Base-by-base conservation (phyloP, 805 yeast species). In the Ogataea angusta region DNA sequence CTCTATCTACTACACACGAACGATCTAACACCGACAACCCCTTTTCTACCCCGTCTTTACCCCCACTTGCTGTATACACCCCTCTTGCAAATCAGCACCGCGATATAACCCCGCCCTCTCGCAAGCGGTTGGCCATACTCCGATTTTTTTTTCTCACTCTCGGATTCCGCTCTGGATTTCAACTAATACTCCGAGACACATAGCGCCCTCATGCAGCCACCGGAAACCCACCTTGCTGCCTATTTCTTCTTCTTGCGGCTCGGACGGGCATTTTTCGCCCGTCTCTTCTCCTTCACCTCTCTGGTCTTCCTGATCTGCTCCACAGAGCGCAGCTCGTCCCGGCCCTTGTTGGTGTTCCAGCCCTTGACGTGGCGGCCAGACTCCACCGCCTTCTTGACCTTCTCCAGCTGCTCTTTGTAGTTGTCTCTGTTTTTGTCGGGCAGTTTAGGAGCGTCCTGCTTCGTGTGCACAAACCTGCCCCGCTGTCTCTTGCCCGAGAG, bases 351-450 rank as follows among this genome's bases (percentile, higher is more conserved):
- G 42, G 76, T 75, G 51, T 60, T 70, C 56, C 57, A 63, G 8
- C 93, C 95, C 67, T 82, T 86, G 39, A 88, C 86, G 7, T 62
- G 59, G 22, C 76, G 60, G 34, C 97, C 97, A 35, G 78, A 68
- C 8, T 82, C 95, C 43, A 81, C 56, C 3, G 98, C 98, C 52
- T 77, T 78, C 38, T 76, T 78, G 35, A 86, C 91, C 66, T 85
- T 82, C 69, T 80, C 80, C 76, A 85, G 80, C 61, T 91, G 96
- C 49, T 72, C 72, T 45, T 79, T 74, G 66, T 76, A 93, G 64
- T 93, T 90, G 57, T 90, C 96, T 66, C 98, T 79, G 52, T 70
- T 79, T 64, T 76, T 88, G 57, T 89, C 97, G n/a, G 99, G 96
- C 29, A 82, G 66, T 58, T 80, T 85, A 29, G 99, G 99, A 2